Evolutionary conservation across 352 stramenopile genomes (phyloP), one percentile per base, ranked within the genome.

Genomic region (Phytophthora citrophthora): DNA sequence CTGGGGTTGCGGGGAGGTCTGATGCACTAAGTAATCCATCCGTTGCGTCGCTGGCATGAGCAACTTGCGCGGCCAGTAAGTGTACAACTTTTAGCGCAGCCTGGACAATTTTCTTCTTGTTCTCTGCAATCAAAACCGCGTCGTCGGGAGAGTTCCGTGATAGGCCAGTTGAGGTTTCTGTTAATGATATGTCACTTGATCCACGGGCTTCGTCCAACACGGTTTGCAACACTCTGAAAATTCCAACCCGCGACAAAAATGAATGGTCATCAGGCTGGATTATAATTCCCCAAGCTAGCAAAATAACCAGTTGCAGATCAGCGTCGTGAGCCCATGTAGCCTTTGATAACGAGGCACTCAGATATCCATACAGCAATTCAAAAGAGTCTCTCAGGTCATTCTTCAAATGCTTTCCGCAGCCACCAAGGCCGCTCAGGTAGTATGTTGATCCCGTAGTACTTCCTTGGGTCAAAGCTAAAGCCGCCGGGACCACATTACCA

Each of bases 191-290:
- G 54, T 86, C 81, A 12, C 68, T 73, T 10, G 77, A 86, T 16
- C 80, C 81, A 68, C 90, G 79, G 4, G 86, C 88, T 68, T 95
- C 87, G 52, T 96, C 87, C 12, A 97, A 54, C 10, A 97, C 90
- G n/a, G 87, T 96, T 63, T 97, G 90, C 13, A 97, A 66, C 31
- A 96, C 88, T 32, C 90, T 76, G 61, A 97, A 97, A 64, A 97
- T 90, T 1, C 89, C 87, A 34, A 96, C 86, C 38, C 90, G 86
- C 20, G 90, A 97, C 18, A 97, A 74, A 52, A 97, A 97, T 2
- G 89, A 85, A 61, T 97, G 90, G 54, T 97, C 90, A 43, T 96
- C 88, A 11, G 87, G 87, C 36, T 84, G 76, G 39, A 97, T 94
- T n/a, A 94, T 82, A 24, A 96, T 90, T 6, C 88, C 88, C 90